phyloP scores from a whole-genome alignment of 208 protist species.

The Acanthamoeba lenticulata region DNA sequence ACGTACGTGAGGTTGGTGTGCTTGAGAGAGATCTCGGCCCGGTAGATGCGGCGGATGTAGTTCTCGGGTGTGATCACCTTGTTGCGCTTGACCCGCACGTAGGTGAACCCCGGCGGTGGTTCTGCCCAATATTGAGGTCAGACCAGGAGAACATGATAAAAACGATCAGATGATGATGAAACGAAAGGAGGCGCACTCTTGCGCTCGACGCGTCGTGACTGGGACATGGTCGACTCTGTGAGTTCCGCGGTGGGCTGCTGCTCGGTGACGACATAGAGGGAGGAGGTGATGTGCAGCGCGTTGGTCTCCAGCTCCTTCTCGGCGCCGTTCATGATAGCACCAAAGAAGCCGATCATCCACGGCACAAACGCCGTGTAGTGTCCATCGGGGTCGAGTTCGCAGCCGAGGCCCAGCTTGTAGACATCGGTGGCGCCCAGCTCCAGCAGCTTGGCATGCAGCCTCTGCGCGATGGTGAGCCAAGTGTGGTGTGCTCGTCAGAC shows the following conservation, averaged over 20 bases:
- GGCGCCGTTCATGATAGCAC: background rate
- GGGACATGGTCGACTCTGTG: background rate
- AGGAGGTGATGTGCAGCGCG: background rate
- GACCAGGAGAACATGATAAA: no score
- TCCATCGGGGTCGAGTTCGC: conserved; percentile 32
- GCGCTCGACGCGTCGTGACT: background rate
- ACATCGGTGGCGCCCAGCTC: background rate
- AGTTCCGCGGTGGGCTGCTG: background rate
- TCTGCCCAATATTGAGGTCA: no score
- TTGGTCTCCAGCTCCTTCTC: background rate
- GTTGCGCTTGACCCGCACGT: conserved; percentile 20
- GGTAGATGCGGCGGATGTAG: conserved; percentile 41
- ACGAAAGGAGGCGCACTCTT: background rate
- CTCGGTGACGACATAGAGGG: background rate
- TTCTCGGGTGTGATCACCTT: conserved; percentile 34
- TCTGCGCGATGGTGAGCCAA: background rate
- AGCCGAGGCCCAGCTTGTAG: conserved; percentile 15
- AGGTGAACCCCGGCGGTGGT: conserved; percentile 25
- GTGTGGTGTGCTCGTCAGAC: background rate
- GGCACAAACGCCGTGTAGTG: conserved; percentile 54
- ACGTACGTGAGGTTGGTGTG: conserved; percentile 11
- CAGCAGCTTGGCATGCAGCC: conserved; percentile 8
- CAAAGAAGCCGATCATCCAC: conserved; percentile 55
- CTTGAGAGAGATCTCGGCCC: conserved; percentile 37
- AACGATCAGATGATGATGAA: background rate